phyloP scores from a whole-genome alignment of 2,329 filamentous ascomycete genomes.

The Ophiostoma pallidulum region DNA sequence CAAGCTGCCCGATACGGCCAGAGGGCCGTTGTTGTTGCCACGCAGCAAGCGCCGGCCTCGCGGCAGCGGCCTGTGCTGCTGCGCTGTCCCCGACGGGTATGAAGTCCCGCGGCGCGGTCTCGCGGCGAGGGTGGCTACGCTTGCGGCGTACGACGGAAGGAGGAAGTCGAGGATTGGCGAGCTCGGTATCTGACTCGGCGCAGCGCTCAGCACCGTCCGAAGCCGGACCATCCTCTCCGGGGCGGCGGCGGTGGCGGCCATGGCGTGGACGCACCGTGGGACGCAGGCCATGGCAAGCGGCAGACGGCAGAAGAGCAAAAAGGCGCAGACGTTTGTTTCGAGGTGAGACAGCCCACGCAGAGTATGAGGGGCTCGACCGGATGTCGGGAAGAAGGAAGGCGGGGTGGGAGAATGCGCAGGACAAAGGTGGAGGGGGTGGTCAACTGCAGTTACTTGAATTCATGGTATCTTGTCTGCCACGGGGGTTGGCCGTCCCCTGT shows the following conservation, averaged over 20 bases:
- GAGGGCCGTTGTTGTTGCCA: too few species aligned
- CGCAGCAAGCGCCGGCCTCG: not conserved
- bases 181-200: slow-evolving; percentile 10
- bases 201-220: not conserved
- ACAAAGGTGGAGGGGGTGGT: too few species aligned
- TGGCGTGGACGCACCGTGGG: not conserved
- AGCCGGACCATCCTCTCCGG: not conserved
- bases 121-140: slow-evolving; percentile 10
- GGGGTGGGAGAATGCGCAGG: too few species aligned
- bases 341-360: too few species aligned
- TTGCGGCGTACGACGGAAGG: slow-evolving; percentile 22
- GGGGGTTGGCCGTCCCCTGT: too few species aligned
- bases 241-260: not conserved
- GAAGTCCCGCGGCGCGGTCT: not conserved
- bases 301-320: too few species aligned
- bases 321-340: too few species aligned
- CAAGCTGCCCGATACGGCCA: too few species aligned
- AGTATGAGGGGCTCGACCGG: too few species aligned
- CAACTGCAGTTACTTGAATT: too few species aligned
- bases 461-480: too few species aligned
- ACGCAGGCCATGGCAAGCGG: not conserved
- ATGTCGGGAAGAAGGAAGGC: too few species aligned
- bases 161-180: slow-evolving; percentile 33
- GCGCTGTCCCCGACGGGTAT: not conserved
- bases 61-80: not conserved